Conservation (phyloP, 2,329 filamentous ascomycete genomes). For the Cyclaneusma minus region DNA sequence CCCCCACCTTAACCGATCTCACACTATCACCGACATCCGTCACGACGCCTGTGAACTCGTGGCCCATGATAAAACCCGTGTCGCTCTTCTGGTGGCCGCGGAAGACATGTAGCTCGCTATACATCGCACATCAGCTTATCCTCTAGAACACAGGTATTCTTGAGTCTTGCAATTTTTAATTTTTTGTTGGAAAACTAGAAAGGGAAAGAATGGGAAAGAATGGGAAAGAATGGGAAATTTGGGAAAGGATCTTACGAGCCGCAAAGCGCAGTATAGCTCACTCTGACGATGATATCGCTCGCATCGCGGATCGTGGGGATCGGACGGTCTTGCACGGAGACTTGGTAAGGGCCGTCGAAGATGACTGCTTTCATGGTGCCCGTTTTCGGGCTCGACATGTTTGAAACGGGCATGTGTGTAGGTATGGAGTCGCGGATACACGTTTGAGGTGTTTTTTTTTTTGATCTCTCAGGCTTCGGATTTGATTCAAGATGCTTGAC, state of each 20-base stretch:
- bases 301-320: slow-evolving; percentile 58
- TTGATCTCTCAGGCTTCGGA: no score
- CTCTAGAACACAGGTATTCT: background rate
- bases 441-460: no score
- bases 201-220: no score
- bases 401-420: background rate
- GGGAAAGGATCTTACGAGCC: slow-evolving; percentile 48
- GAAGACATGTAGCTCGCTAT: slow-evolving; percentile 72
- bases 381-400: slow-evolving; percentile 2
- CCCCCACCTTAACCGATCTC: slow-evolving; percentile 53
- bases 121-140: background rate
- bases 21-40: slow-evolving; percentile 53
- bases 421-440: background rate
- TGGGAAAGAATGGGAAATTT: no score
- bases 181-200: slow-evolving; percentile 3
- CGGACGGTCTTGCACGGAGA: slow-evolving; percentile 65
- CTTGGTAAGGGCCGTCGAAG: slow-evolving; percentile 63
- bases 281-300: slow-evolving; percentile 69
- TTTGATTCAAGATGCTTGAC: no score
- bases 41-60: slow-evolving; percentile 74
- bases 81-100: slow-evolving; percentile 62
- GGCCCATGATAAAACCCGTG: slow-evolving; percentile 55
- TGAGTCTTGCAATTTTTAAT: background rate
- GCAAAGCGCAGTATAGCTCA: slow-evolving; percentile 70
- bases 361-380: slow-evolving; percentile 75